Base-by-base conservation (phyloP, 164 flowering plant genomes). In the Vitis cinerea region DNA sequence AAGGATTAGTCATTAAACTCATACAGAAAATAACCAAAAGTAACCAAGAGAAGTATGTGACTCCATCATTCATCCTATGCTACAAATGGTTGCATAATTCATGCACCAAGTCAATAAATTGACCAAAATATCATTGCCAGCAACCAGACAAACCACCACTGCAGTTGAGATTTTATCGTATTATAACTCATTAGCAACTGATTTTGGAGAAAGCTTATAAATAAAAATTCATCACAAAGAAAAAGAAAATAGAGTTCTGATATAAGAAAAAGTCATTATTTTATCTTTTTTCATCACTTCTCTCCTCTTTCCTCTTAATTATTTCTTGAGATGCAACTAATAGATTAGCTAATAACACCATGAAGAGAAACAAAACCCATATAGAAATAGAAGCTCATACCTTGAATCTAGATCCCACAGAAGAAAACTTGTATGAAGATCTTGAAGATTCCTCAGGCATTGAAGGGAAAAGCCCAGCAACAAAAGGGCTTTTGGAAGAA, bases 391-490 rank as follows among this genome's bases (percentile, higher is more conserved):
- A 23, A 17, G 48, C 65, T 10, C 47, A 48, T 80, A 96, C 99
- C 98, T 93, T 96, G 76, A 96, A 96, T 73, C 98, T 88, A 58
- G 92, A 77, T 57, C 97, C 86, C 60, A 96, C 98, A 15, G 99
- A 96, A 67, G 98, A 93, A 71, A 96, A 96, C 75, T 93, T 96
- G 83, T 93, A 93, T 10, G 98, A 93, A 72, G 99, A 96, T 73
- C 96, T 82, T 30, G 93, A 83, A 59, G 97, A 83, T 75, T 93
- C 98, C 83, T 90, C 97, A 0, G 90, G 82, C 13, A 79, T 54
- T 30, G 86, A 71, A 72, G 91, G 86, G 78, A 93, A 96, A 70
- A 96, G 98, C 63, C 90, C 88, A 79, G 97, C 82, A 69, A 93
- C 76, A 69, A 96, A 88, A 11, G 85, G 74, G 80, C 98, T 88